Evolutionary conservation across 2,329 filamentous ascomycete genomes (phyloP), one percentile per base, ranked within the genome.

Genomic region (Juglanconis juglandina): DNA sequence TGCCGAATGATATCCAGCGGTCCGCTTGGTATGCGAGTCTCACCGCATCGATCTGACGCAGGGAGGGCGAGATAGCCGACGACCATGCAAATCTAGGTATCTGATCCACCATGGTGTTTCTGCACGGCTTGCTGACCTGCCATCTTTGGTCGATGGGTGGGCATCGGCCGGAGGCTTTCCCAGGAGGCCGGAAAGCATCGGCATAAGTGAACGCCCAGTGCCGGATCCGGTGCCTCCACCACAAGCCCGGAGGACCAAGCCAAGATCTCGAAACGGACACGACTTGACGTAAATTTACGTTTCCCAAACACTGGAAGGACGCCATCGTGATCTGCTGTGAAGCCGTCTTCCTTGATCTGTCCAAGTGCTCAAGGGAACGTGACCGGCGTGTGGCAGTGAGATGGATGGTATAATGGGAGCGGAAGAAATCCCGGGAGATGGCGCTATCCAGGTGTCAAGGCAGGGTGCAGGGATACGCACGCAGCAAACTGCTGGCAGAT

Each of bases 271-370:
- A 34, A 30, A 17, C 30, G 54, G n/a, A 17, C 37, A 37, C 17
- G 54, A 33, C 14, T 52, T 57, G 55, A 58, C 55, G 55, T 52
- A 44, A 51, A 30, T 17, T 51, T 58, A 58, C 55, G 55, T 58
- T 58, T 57, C 37, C 32, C 13, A 58, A 46, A 42, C 39, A 35
- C n/a, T 35, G 17, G 32, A 30, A 14, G 13, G 42, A 9, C 14
- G 32, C 30, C 41, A 35, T 32, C 14, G 17, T 41, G 14, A 34
- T 50, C 41, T 17, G 11, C 32, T 34, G 48, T 46, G 47, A 44
- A 32, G 13, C 34, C 46, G 7, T 41, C 4, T 10, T 35, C 24
- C 6, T 9, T 42, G 33, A 14, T 24, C 24, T 33, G 34, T 11
- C 9, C 17, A n/a, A 4, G 13, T 9, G 3, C 32, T 37, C 13